Evolutionary conservation across 768 basidiomycete species (phyloP).

Genomic region (Sarcomyxa edulis): DNA sequence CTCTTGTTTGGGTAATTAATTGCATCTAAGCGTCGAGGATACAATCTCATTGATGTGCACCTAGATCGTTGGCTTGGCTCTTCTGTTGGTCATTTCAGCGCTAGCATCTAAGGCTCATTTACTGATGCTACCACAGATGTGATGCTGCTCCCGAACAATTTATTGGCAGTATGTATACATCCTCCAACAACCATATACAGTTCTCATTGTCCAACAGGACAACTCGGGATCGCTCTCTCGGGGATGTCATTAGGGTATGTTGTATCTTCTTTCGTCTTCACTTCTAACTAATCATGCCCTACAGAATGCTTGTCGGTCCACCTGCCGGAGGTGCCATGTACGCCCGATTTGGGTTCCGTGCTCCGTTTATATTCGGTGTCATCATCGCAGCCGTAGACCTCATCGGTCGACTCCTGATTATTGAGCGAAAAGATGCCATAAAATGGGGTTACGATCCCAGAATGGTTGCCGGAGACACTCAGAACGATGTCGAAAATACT

Average conservation of each 20-base stretch:
- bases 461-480: not conserved
- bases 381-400: constrained; percentile 43
- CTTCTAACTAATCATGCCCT: not conserved
- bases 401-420: constrained; percentile 46
- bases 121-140: constrained; percentile 33
- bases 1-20: constrained; percentile 63
- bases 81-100: constrained; percentile 34
- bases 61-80: constrained; percentile 53
- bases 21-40: no score
- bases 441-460: constrained; percentile 30
- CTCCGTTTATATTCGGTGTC: constrained; percentile 53
- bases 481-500: not conserved
- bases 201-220: constrained; percentile 26
- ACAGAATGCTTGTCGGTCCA: constrained; percentile 49
- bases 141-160: constrained; percentile 46
- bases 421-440: constrained; percentile 49
- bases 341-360: constrained; percentile 50
- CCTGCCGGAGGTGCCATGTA: constrained; percentile 55
- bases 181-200: constrained; percentile 1
- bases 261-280: constrained; percentile 1
- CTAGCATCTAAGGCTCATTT: not conserved
- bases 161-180: constrained; percentile 38
- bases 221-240: constrained; percentile 56
- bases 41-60: no score
- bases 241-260: constrained; percentile 50